Evolutionary conservation across 2,329 filamentous ascomycete genomes (phyloP), one percentile per base, ranked within the genome.

Genomic region (Xylogone sp.): DNA sequence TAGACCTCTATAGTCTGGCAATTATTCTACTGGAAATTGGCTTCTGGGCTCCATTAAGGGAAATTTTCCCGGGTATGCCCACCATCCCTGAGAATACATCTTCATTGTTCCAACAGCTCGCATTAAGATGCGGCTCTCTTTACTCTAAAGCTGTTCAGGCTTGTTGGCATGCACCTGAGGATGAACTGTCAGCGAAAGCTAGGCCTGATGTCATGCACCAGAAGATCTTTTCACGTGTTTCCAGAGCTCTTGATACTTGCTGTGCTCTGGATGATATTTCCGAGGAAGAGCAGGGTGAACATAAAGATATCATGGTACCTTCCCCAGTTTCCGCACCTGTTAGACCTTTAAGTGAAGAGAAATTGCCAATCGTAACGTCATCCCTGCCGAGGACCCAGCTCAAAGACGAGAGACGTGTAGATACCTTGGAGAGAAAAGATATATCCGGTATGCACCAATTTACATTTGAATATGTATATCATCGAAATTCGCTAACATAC

Each of bases 81-180:
- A 46, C 57, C 13, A 55, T 65, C 7, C 61, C 63, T 2, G 56
- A 60, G 19, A 63, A 62, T 20, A 54, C 62, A 18, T 49, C 58
- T 4, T 52, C 39, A 13, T 52, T 62, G 6, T 56, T 65, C 31
- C 62, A 64, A 49, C 56, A 60, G 39, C 61, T 67, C 27, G 62
- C 63, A 34, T 82, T 12, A 76, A 76, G 62, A 63, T 91, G 88
- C 58, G 87, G 88, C 13, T 87, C 82, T 7, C 75, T 87, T 0
- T 93, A 90, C 67, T 86, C 84, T 78, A 86, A 84, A 62, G 87
- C 86, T 1, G 87, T 90, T 2, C 80, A 87, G 62, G 77, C 81
- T 2, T 91, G 87, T 60, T 84, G 87, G 75, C 76, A 76, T 52
- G 84, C 86, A n/a, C 83, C 86, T 2, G 86, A 90, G 46, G 75